phyloP scores from a whole-genome alignment of 2,329 filamentous ascomycete species.

The Colletotrichum theobromicola region DNA sequence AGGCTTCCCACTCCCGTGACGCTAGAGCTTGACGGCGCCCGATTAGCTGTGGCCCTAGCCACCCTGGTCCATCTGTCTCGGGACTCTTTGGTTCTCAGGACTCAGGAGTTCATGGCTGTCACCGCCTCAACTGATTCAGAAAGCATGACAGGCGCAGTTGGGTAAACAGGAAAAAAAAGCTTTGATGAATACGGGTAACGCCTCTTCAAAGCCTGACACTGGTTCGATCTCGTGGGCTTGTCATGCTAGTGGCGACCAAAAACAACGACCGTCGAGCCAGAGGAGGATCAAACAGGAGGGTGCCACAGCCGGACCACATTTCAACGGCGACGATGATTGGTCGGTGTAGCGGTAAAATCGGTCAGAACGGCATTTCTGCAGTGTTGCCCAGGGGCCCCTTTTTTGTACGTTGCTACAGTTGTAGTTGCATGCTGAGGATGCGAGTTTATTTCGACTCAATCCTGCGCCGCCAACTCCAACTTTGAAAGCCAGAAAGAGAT shows the following conservation, averaged over 20 bases:
- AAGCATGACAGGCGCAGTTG: background rate
- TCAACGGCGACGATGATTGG: background rate
- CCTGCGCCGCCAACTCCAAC: background rate
- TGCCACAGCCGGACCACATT: conserved; percentile 13
- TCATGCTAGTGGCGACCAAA: conserved; percentile 5
- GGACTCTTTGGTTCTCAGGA: background rate
- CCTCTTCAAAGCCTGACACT: background rate
- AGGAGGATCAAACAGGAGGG: conserved; percentile 21
- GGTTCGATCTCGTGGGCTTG: background rate
- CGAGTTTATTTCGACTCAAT: background rate
- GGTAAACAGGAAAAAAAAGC: background rate
- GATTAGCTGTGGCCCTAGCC: conserved; percentile 18
- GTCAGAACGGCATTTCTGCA: background rate
- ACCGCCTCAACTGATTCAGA: background rate
- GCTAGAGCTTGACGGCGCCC: background rate
- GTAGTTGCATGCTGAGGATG: background rate
- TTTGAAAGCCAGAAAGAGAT: background rate
- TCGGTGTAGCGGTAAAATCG: background rate
- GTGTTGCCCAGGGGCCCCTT: background rate
- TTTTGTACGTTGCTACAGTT: background rate
- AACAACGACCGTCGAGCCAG: conserved; percentile 6
- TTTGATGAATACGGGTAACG: background rate
- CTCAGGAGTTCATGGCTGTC: background rate
- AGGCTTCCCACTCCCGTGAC: background rate
- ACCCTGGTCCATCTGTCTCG: background rate